Evolutionary conservation across 371 early-diverging fungal genomes (phyloP).

Genomic region (Mucor sp.): DNA sequence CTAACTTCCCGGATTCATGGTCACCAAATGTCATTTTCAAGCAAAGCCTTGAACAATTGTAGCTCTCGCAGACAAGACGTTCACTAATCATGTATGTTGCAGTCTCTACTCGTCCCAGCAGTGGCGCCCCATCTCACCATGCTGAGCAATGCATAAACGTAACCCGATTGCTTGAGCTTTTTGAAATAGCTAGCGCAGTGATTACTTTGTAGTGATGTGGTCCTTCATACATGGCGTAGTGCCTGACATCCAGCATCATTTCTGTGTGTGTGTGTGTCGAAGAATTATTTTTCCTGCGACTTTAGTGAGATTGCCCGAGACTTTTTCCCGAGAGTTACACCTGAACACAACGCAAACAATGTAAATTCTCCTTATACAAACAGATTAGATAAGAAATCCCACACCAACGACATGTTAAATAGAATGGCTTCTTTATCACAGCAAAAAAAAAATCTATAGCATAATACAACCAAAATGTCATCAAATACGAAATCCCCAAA

Average conservation of each 20-base stretch:
- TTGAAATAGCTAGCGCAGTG: too few species aligned
- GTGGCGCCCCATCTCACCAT: too few species aligned
- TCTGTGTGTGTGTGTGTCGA: background rate
- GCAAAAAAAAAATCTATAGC: conserved; percentile 2
- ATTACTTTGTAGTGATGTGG: too few species aligned
- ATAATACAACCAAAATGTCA: background rate
- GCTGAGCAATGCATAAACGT: too few species aligned
- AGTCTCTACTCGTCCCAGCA: too few species aligned
- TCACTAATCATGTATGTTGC: too few species aligned
- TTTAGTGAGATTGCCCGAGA: background rate
- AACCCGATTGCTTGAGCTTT: too few species aligned
- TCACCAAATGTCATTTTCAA: too few species aligned
- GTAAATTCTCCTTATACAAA: background rate
- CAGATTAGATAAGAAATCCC: background rate
- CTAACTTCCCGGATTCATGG: too few species aligned
- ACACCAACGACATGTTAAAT: background rate
- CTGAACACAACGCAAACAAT: conserved; percentile 1
- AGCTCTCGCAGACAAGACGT: too few species aligned
- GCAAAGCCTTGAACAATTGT: too few species aligned
- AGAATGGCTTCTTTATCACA: background rate
- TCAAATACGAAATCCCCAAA: conserved; percentile 31
- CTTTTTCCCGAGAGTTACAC: conserved; percentile 1
- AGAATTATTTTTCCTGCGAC: background rate
- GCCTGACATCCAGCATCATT: background rate
- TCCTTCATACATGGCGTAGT: too few species aligned